A percentile compares a stretch with the other conserved stretches of the same genome.
Evolutionary conservation across 2,329 filamentous ascomycete species (phyloP).

Genomic region (Fusarium nurragi): DNA sequence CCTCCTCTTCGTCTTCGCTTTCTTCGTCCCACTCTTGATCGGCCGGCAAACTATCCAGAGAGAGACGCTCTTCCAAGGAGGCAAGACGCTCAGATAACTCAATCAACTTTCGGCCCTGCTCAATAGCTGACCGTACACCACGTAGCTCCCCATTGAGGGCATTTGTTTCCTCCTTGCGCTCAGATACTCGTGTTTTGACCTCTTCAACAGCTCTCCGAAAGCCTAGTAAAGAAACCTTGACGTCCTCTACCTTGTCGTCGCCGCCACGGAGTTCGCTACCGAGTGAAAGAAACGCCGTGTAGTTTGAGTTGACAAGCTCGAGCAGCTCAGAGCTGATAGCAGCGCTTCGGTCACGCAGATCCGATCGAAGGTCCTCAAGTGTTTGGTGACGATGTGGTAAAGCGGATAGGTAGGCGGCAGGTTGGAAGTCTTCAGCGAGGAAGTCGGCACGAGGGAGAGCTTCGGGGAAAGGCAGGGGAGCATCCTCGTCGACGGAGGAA

Average conservation of each 20-base stretch:
- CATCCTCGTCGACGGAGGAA: slow-evolving; percentile 63
- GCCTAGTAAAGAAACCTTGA: slow-evolving; percentile 84
- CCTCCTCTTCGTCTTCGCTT: slow-evolving; percentile 53
- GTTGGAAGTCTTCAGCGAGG: slow-evolving; percentile 78
- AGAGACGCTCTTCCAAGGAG: slow-evolving; percentile 70
- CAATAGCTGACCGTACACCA: slow-evolving; percentile 69
- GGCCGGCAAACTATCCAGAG: slow-evolving; percentile 57
- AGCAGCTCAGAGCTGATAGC: slow-evolving; percentile 86
- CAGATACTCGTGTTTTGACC: slow-evolving; percentile 72
- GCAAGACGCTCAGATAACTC: slow-evolving; percentile 72
- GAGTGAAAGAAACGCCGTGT: slow-evolving; percentile 87
- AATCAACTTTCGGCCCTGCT: slow-evolving; percentile 68
- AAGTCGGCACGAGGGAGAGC: slow-evolving; percentile 87
- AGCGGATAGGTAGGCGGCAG: slow-evolving; percentile 81
- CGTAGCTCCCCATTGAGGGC: slow-evolving; percentile 72
- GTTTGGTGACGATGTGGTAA: slow-evolving; percentile 91
- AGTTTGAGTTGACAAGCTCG: slow-evolving; percentile 95
- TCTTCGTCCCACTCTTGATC: slow-evolving; percentile 49
- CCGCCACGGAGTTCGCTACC: slow-evolving; percentile 85
- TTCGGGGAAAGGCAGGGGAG: slow-evolving; percentile 85
- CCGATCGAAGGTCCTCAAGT: slow-evolving; percentile 88
- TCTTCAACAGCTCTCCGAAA: slow-evolving; percentile 85
- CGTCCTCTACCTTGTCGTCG: slow-evolving; percentile 90
- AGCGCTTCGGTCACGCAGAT: slow-evolving; percentile 82
- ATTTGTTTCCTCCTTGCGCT: slow-evolving; percentile 70